Evolutionary conservation across 192 early-diverging fungal genomes (phyloP), one percentile per base, ranked within the genome.

Genomic region (Umbelopsis ramanniana): DNA sequence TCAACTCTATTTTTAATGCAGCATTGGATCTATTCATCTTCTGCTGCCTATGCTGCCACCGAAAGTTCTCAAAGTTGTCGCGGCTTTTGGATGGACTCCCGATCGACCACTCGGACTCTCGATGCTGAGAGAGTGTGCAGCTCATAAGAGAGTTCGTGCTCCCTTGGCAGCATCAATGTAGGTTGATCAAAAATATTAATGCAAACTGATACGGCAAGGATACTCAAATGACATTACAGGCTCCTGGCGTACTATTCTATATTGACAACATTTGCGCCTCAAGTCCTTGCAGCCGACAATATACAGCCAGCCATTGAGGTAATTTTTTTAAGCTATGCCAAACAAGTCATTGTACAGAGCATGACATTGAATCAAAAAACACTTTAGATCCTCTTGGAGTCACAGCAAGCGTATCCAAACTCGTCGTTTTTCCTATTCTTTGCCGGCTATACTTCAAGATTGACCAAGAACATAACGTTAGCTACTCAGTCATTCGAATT

Each of bases 401-500:
- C 84, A 7, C 77, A 84, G 24, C 57, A 70, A 35, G 67, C 75
- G 19, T 83, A 82, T 68, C 82, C 81, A 2, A 79, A 85, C 26
- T 87, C 86, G 2, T 80, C 84, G 5, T 81, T 85, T 40, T 85
- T 85, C 53, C 60, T 85, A 0, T 85, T 79, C 57, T 87, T 87
- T 63, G 72, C 81, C 3, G 86, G 86, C 9, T 79, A 81, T 17
- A 82, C 79, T 47, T 71, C 73, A 8, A 76, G 86, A 33, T 57
- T 82, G 23, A 60, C 70, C 11, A 46, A 67, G n/a, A 75, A 80
- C 37, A 33, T 80, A n/a, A 33, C 79, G 2, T 52, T 80, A 8
- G 75, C 79, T 4, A 69, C 74, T 2, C 74, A 80, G 38, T 80
- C 79, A 11, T 80, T 73, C 35, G 53, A 72, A 22, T 80, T 73